Evolutionary conservation across 805 yeast species (phyloP).

Genomic region (Sugiyamaella americana): DNA sequence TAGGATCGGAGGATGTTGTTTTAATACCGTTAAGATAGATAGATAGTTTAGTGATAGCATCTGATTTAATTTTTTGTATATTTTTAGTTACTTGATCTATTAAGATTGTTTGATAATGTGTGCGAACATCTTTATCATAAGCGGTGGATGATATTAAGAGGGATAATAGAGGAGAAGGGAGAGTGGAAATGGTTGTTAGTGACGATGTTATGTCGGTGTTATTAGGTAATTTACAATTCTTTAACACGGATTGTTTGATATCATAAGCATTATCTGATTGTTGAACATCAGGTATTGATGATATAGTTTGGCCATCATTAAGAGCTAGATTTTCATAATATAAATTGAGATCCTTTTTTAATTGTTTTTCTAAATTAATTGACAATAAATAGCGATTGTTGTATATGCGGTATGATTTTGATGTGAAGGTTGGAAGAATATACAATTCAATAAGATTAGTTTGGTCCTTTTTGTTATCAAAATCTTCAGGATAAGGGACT

Average conservation of each 20-base stretch:
- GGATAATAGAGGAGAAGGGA: not conserved
- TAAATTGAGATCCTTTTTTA: not conserved
- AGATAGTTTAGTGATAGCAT: slow-evolving; percentile 14
- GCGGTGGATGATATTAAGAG: no score
- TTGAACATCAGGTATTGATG: not conserved
- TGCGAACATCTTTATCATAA: not conserved
- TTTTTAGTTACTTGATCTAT: slow-evolving; percentile 1
- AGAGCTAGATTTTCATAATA: not conserved
- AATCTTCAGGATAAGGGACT: not conserved
- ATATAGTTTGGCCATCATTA: not conserved
- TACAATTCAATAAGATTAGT: not conserved
- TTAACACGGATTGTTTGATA: not conserved
- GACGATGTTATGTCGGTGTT: not conserved
- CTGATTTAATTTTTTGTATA: slow-evolving; percentile 9
- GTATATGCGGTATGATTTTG: not conserved
- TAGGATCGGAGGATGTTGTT: slow-evolving; percentile 6
- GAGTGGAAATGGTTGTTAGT: not conserved
- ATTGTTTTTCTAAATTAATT: slow-evolving; percentile 3
- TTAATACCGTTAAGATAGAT: slow-evolving; percentile 23
- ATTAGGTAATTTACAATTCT: not conserved
- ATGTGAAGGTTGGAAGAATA: not conserved
- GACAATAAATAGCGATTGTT: slow-evolving; percentile 1
- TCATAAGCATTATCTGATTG: not conserved
- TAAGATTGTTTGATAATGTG: slow-evolving; percentile 5
- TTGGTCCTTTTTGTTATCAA: slow-evolving; percentile 4